phyloP scores from a whole-genome alignment of 768 basidiomycete species.

The Amanita fuliginea region DNA sequence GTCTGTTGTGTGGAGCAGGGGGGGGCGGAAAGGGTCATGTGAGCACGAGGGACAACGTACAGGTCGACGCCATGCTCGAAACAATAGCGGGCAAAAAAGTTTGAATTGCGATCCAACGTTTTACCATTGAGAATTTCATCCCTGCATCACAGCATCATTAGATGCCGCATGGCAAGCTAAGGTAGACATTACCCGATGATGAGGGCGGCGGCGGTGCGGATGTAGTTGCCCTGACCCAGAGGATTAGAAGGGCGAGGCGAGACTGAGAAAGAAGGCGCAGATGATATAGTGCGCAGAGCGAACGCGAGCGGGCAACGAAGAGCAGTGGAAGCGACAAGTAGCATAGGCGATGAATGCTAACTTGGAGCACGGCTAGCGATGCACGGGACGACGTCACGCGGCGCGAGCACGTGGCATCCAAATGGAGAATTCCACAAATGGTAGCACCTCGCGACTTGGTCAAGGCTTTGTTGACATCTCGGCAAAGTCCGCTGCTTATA shows the following conservation, averaged over 20 bases:
- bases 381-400: neutral
- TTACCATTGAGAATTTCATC: conserved; percentile 93
- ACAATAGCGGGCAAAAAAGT: conserved; percentile 80
- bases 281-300: neutral
- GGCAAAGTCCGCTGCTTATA: neutral
- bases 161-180: neutral
- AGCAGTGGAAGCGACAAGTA: neutral
- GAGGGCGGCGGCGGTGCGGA: conserved; percentile 64
- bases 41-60: conserved; percentile 25
- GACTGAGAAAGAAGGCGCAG: conserved; percentile 26
- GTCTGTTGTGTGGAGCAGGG: neutral
- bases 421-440: neutral
- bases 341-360: neutral
- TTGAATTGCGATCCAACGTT: conserved; percentile 74
- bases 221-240: conserved; percentile 57
- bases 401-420: neutral
- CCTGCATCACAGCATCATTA: conserved; percentile 22
- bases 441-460: neutral
- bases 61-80: conserved; percentile 82
- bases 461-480: conserved; percentile 3
- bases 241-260: conserved; percentile 56
- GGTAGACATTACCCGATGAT: conserved; percentile 53
- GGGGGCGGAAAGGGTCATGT: neutral
- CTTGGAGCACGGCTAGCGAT: neutral
- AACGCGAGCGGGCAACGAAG: neutral